phyloP scores from a whole-genome alignment of 1,284 basidiomycete genomes.

The Microbotryomycetes sp. region DNA sequence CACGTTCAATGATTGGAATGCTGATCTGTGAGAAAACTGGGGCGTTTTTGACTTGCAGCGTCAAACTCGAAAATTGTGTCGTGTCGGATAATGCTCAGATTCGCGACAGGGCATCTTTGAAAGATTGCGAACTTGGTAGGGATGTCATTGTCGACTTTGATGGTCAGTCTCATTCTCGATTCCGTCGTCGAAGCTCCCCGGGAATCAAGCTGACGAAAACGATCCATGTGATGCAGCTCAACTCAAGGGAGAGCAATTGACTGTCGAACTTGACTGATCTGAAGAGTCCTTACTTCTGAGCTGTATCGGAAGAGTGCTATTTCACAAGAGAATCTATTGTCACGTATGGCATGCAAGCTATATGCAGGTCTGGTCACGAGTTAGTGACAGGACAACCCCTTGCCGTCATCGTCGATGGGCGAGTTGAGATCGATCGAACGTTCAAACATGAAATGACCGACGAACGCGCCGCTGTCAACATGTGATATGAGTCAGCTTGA shows the following conservation, averaged over 20 bases:
- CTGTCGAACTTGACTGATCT: conserved; percentile 20
- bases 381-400: conserved; percentile 31
- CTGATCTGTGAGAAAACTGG: not conserved
- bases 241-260: conserved; percentile 29
- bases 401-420: conserved; percentile 8
- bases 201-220: too few relatives aligned
- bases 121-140: conserved; percentile 77
- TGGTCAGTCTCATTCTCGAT: conserved; percentile 46
- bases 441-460: conserved; percentile 32
- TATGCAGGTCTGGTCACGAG: not conserved
- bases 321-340: too few relatives aligned
- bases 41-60: conserved; percentile 47
- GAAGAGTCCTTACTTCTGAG: not conserved
- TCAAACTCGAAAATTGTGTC: conserved; percentile 81
- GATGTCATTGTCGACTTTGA: conserved; percentile 71
- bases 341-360: not conserved
- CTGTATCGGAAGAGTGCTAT: not conserved
- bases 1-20: not conserved
- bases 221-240: conserved; percentile 7
- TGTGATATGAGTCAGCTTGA: too few relatives aligned
- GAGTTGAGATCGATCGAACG: conserved; percentile 20
- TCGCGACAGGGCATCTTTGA: conserved; percentile 68
- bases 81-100: conserved; percentile 74
- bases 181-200: not conserved
- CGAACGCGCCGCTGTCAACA: conserved; percentile 31